Conservation (phyloP, 352 stramenopile species). For the Globisporangium apiculatum region DNA sequence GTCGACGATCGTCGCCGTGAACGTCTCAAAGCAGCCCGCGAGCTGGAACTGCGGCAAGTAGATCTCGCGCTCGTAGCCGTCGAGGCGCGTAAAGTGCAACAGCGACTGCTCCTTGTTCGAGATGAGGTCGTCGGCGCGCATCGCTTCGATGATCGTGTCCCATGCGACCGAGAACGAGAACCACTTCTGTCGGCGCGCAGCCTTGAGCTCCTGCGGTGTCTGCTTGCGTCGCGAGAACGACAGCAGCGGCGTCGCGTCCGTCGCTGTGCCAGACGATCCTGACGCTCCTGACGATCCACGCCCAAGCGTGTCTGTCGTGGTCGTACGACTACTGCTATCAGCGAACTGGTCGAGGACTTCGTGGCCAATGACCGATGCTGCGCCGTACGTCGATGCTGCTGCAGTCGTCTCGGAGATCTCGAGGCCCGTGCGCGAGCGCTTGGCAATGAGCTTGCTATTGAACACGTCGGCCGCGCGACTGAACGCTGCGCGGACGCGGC, state of each 20-base stretch:
- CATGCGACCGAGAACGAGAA: constrained; percentile 97
- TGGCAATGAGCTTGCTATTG: constrained; percentile 78
- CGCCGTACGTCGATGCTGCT: constrained; percentile 36
- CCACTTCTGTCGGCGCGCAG: constrained; percentile 96
- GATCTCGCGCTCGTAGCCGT: constrained; percentile 95
- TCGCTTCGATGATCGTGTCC: constrained; percentile 96
- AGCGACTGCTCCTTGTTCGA: constrained; percentile 85
- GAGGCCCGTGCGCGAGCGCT: constrained; percentile 66
- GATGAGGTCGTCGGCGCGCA: constrained; percentile 90
- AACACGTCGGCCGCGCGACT: constrained; percentile 82
- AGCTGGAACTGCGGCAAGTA: constrained; percentile 98
- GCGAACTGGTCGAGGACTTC: constrained; percentile 54
- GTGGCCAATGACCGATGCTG: constrained; percentile 30
- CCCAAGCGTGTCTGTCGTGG: background rate
- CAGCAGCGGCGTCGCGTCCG: constrained; percentile 69
- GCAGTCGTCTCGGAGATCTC: constrained; percentile 31
- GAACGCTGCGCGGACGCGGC: constrained; percentile 80
- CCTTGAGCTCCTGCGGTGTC: constrained; percentile 71
- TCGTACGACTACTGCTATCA: constrained; percentile 16
- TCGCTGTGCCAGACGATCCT: background rate
- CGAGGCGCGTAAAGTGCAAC: constrained; percentile 95
- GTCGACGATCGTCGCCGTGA: constrained; percentile 67
- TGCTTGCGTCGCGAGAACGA: constrained; percentile 86
- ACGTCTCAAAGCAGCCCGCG: constrained; percentile 94
- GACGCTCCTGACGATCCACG: no score